Evolutionary conservation across 192 early-diverging fungal species (phyloP), one percentile per base, ranked within the genome.

Genomic region (Coemansia sp.): DNA sequence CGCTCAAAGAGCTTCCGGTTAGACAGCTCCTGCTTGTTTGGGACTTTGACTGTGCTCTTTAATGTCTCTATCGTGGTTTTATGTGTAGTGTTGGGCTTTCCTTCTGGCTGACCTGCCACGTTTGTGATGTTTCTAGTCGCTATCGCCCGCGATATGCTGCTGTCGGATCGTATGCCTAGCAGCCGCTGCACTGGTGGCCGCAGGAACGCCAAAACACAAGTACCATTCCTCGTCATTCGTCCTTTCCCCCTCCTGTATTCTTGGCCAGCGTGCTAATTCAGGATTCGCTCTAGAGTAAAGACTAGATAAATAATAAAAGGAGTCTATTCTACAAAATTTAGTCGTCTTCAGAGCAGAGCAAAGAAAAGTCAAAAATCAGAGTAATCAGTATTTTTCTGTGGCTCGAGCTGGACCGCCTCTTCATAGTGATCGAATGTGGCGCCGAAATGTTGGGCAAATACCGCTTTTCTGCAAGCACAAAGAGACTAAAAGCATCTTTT

Each of bases 1-100:
- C 62, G 71, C 17, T 64, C 63, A 64, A 80, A 80, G 31, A 74
- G 62, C 68, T 71, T 62, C 8, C 77, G 60, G 47, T 80, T 80
- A 11, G 77, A 80, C 25, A 65, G 20, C n/a, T 53, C 33, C 37
- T 68, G 57, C 15, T n/a, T 42, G 27, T 33, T 14, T 11, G 38
- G 47, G 22, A 44, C 40, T 9, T 57, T 54, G 23, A 58, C 67
- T 15, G 50, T 28, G 25, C 61, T 59, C 38, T 61, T 64, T 55
- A 81, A 62, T 28, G 72, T 61, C 27, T 74, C 53, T 0, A 71
- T 61, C 17, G 65, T 57, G 11, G 78, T 81, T 30, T 29, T 57
- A 48, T 71, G 67, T 25, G 19, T 47, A 5, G 62, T 56, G 30
- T 38, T 50, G 11, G 60, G 19, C 22, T 27, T 62, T 2, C 50